phyloP scores from a whole-genome alignment of 768 basidiomycete genomes.

The Suillus occidentalis region DNA sequence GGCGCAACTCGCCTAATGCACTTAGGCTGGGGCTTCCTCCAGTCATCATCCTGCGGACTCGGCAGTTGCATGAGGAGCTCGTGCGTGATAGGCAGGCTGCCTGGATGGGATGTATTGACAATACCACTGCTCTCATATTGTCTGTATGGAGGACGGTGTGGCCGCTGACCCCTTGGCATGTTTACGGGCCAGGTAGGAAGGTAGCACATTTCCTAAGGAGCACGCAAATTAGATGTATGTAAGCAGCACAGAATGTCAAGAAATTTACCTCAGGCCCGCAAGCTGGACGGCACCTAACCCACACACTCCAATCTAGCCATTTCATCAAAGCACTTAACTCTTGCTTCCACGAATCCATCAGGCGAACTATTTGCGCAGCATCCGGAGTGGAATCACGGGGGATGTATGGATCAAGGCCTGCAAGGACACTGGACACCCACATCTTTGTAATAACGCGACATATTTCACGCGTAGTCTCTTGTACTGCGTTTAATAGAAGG shows the following conservation, averaged over 20 bases:
- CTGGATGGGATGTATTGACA: neutral
- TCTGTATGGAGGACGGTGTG: neutral
- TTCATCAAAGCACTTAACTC: conserved; percentile 38
- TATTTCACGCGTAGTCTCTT: conserved; percentile 19
- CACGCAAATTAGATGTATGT: neutral
- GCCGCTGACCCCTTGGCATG: neutral
- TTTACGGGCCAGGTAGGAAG: conserved; percentile 10
- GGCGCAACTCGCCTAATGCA: conserved; percentile 12
- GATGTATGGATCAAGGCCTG: conserved; percentile 8
- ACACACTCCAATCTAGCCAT: conserved; percentile 56
- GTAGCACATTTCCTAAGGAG: conserved; percentile 10
- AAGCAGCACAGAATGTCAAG: neutral
- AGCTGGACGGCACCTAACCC: conserved; percentile 47
- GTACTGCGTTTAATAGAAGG: conserved; percentile 14
- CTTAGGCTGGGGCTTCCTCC: conserved; percentile 10
- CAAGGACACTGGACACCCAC: conserved; percentile 20
- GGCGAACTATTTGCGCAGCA: conserved; percentile 2
- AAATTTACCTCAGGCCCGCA: conserved; percentile 44
- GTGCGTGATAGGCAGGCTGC: neutral
- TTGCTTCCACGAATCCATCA: conserved; percentile 34
- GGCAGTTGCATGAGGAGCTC: neutral
- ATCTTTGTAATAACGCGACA: conserved; percentile 21
- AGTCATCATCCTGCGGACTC: conserved; percentile 4
- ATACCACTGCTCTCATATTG: neutral
- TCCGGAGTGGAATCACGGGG: neutral